Evolutionary conservation across 257 asterid species (phyloP).

Genomic region (Vinca minor): DNA sequence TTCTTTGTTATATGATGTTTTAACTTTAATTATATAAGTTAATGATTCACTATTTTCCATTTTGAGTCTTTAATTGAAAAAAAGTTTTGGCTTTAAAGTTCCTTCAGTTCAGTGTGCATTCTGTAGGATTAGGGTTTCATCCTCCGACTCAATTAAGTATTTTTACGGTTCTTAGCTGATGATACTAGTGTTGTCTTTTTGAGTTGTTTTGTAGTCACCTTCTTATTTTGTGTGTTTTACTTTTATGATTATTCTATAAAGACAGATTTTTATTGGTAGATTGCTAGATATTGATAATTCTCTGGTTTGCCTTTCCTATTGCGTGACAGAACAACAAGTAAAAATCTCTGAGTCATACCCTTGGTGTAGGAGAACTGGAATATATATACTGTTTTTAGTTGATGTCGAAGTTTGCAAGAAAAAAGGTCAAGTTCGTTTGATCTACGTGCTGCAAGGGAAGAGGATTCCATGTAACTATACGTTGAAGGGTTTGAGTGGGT

Average conservation of each 20-base stretch:
- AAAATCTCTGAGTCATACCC: background rate
- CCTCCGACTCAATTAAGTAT: slow-evolving; percentile 11
- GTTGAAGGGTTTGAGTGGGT: background rate
- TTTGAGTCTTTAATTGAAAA: too few species aligned
- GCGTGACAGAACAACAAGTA: slow-evolving; percentile 1
- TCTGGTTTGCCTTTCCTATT: slow-evolving; percentile 8
- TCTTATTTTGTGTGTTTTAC: background rate
- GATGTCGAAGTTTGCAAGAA: slow-evolving; percentile 3
- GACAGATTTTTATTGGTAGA: background rate
- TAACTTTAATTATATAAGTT: background rate
- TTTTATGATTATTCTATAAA: background rate
- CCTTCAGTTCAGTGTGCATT: background rate
- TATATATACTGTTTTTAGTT: background rate
- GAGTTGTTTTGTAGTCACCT: background rate
- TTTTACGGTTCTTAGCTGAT: background rate
- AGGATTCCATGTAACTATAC: background rate
- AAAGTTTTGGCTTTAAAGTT: background rate
- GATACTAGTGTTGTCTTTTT: background rate
- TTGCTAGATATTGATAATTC: background rate
- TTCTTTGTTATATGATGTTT: slow-evolving; percentile 7
- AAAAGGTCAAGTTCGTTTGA: background rate
- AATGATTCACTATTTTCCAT: background rate
- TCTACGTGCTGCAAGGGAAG: slow-evolving; percentile 12
- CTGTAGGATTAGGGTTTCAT: slow-evolving; percentile 24
- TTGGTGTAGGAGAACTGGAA: slow-evolving; percentile 1